Evolutionary conservation across 768 basidiomycete species (phyloP).

Genomic region (Panaeolus cyanescens): DNA sequence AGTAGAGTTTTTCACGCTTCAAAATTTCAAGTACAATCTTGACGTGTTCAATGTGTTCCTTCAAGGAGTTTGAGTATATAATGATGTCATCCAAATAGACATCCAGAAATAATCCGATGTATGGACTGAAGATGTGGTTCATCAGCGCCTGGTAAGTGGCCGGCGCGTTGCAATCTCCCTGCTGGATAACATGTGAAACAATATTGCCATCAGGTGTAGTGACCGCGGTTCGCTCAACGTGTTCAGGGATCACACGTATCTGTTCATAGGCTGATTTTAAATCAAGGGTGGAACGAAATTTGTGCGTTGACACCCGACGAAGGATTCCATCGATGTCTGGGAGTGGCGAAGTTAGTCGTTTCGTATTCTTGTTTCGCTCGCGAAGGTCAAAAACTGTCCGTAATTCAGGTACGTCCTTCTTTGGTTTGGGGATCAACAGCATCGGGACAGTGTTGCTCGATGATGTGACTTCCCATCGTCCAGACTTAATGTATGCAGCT

Average conservation of each 20-base stretch:
- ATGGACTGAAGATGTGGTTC: conserved; percentile 32
- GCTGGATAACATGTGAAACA: conserved; percentile 29
- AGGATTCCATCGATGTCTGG: conserved; percentile 43
- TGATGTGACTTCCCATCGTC: conserved; percentile 28
- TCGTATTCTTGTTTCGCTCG: conserved; percentile 39
- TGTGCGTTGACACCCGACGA: conserved; percentile 18
- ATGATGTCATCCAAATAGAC: conserved; percentile 28
- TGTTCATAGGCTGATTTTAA: too few species aligned
- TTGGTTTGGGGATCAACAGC: conserved; percentile 33
- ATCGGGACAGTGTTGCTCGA: conserved; percentile 35
- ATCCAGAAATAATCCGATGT: conserved; percentile 26
- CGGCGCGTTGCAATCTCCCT: too few species aligned
- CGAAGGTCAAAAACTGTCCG: conserved; percentile 23
- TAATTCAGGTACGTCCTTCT: conserved; percentile 19
- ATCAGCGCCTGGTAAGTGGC: conserved; percentile 40
- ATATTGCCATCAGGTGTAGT: conserved; percentile 36
- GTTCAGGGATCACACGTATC: neutral
- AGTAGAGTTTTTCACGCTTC: conserved; percentile 32
- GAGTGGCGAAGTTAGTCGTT: conserved; percentile 35
- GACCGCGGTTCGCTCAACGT: conserved; percentile 20
- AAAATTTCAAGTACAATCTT: conserved; percentile 32
- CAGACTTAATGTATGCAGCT: conserved; percentile 23
- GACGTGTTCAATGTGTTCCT: conserved; percentile 36
- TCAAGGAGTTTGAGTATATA: conserved; percentile 37
- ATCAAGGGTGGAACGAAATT: too few species aligned